Percentiles rank a stretch among this genome's conserved stretches.
Conservation (phyloP, 2,329 filamentous ascomycete genomes). For the Fusarium verrucosum region DNA sequence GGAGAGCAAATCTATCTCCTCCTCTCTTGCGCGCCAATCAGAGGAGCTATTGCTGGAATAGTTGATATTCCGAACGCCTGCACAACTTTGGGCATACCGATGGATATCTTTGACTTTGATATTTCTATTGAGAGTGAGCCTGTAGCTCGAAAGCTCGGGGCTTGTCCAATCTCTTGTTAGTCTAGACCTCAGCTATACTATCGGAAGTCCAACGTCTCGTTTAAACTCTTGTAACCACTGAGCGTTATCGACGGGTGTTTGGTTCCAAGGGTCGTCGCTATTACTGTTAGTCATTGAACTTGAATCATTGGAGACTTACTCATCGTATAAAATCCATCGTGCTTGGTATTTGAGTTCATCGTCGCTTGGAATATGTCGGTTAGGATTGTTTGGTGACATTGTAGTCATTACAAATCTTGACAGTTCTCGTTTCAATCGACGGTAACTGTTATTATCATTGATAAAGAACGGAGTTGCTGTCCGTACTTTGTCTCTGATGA, state of each 20-base stretch:
- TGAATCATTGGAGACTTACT: neutral
- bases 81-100: slow-evolving; percentile 85
- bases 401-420: slow-evolving; percentile 34
- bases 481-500: slow-evolving; percentile 21
- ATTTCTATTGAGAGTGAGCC: slow-evolving; percentile 71
- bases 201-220: slow-evolving; percentile 30
- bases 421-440: slow-evolving; percentile 22
- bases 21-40: slow-evolving; percentile 84
- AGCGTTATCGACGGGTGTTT: slow-evolving; percentile 36
- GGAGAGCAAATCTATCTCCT: slow-evolving; percentile 86
- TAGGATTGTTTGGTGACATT: slow-evolving; percentile 34
- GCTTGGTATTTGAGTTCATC: slow-evolving; percentile 35
- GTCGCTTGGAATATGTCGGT: slow-evolving; percentile 27
- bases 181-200: neutral
- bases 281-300: neutral
- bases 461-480: slow-evolving; percentile 32
- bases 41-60: slow-evolving; percentile 88
- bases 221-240: slow-evolving; percentile 39
- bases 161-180: slow-evolving; percentile 33
- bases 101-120: slow-evolving; percentile 96
- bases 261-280: slow-evolving; percentile 38
- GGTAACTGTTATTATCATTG: slow-evolving; percentile 36
- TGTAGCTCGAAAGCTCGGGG: slow-evolving; percentile 50
- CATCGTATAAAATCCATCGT: slow-evolving; percentile 34
- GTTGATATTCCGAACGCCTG: slow-evolving; percentile 93